phyloP scores from a whole-genome alignment of 1,284 basidiomycete species.

The Xerocomus minutiporus region DNA sequence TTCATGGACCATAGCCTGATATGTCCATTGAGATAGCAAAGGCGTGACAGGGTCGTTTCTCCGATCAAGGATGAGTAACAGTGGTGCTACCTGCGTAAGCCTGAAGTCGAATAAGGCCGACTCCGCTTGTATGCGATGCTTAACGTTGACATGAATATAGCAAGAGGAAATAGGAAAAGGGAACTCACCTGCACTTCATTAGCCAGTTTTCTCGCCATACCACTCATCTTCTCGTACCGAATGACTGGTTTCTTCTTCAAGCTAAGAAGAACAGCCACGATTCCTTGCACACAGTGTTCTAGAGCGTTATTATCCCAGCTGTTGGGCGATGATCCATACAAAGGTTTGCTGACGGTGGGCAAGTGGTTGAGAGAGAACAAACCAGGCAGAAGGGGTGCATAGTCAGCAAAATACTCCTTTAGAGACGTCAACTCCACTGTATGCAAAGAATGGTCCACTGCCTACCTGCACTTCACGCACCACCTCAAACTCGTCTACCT shows the following conservation, averaged over 20 bases:
- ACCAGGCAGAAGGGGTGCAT: conserved; percentile 80
- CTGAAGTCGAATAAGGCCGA: conserved; percentile 74
- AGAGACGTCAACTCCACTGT: conserved; percentile 2
- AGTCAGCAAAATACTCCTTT: conserved; percentile 95
- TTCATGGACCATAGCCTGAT: conserved; percentile 99
- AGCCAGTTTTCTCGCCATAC: conserved; percentile 87
- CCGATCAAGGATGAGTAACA: conserved; percentile 81
- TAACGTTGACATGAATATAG: conserved; percentile 9
- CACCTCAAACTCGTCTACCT: conserved; percentile 94
- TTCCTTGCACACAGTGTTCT: conserved; percentile 74
- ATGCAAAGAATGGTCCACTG: neutral
- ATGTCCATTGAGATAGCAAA: conserved; percentile 97
- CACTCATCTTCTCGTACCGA: conserved; percentile 91
- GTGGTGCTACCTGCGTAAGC: conserved; percentile 67
- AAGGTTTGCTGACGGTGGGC: conserved; percentile 55
- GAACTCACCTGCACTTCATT: conserved; percentile 73
- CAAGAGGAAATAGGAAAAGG: conserved; percentile 1
- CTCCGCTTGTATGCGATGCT: conserved; percentile 74
- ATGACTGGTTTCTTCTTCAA: conserved; percentile 95
- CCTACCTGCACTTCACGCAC: conserved; percentile 92
- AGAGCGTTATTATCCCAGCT: conserved; percentile 74
- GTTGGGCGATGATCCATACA: conserved; percentile 67
- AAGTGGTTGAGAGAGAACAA: conserved; percentile 86
- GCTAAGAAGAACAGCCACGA: conserved; percentile 87
- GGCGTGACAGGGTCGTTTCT: conserved; percentile 98